Evolutionary conservation across 169 alveolate species (phyloP), one percentile per base, ranked within the genome.

Genomic region (Eimeria acervulina): DNA sequence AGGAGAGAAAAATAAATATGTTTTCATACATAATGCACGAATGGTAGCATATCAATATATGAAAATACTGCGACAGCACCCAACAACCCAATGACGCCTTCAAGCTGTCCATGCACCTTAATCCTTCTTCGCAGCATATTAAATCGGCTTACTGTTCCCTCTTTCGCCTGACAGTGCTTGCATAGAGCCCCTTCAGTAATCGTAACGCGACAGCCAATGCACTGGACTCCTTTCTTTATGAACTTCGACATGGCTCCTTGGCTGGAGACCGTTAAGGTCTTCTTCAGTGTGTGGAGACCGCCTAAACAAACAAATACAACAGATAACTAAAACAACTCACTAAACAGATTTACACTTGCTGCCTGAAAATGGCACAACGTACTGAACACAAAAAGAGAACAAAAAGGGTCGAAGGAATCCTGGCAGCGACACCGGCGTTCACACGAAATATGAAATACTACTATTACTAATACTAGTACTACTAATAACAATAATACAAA

Each of bases 191-290:
- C 98, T 33, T 97, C 98, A 23, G 96, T 96, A 6, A 99, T 97
- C 5, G 98, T 98, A n/a, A 98, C 98, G 88, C 98, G 98, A 93
- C 99, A 99, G 40, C 98, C 98, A 55, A 99, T 94, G 87, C 99
- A 99, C 83, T 99, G 98, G 76, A 98, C 97, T 40, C 98, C 97
- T 84, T 98, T 98, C 90, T 98, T 98, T 66, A 99, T 97, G 96
- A 98, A 99, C 96, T 98, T 99, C 7, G 96, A 33, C 70, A 94
- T 36, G 52, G 96, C 96, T 68, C 96, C 96, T 31, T 47, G 72
- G 33, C 93, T 81, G 38, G 97, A 47, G 19, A 80, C 63, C 28
- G 40, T 80, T 42, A 87, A 59, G 12, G 95, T 87, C n/a, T 68
- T 47, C 94, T 85, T 95, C 61, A 59, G 51, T 8, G 97, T 84